Percentiles rank a stretch among this genome's conserved stretches.
Conservation (phyloP, 2,329 filamentous ascomycete species). For the Berkeleyomyces basicola region DNA sequence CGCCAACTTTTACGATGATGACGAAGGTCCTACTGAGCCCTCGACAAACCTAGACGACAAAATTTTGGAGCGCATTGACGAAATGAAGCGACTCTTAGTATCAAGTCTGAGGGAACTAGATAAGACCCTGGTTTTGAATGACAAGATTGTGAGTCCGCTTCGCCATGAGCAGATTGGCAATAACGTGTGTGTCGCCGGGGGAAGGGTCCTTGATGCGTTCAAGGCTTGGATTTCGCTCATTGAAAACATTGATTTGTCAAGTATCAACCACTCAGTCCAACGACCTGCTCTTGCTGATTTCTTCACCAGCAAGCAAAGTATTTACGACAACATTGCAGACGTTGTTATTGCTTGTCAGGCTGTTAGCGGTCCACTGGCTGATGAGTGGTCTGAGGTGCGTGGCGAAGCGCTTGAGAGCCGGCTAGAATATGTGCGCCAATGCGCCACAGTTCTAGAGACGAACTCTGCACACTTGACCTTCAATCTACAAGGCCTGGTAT, state of each 20-base stretch:
- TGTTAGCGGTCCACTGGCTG: conserved; percentile 76
- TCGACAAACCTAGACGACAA: conserved; percentile 57
- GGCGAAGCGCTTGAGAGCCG: conserved; percentile 80
- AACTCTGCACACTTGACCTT: conserved; percentile 78
- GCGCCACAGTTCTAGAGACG: conserved; percentile 65
- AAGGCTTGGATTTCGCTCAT: conserved; percentile 78
- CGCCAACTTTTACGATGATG: conserved; percentile 74
- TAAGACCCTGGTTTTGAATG: conserved; percentile 58
- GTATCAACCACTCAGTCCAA: conserved; percentile 60
- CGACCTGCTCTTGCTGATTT: conserved; percentile 80
- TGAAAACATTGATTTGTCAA: conserved; percentile 79
- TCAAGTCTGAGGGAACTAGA: conserved; percentile 75
- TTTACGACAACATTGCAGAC: conserved; percentile 88
- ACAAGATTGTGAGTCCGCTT: conserved; percentile 66
- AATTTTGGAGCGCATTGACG: conserved; percentile 68
- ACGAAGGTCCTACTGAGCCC: conserved; percentile 56
- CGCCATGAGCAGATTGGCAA: conserved; percentile 70
- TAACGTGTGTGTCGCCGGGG: conserved; percentile 60
- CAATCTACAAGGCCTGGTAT: conserved; percentile 71
- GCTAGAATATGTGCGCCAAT: conserved; percentile 60
- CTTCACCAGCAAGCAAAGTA: conserved; percentile 73
- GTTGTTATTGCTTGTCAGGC: conserved; percentile 75
- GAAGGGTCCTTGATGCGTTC: conserved; percentile 73
- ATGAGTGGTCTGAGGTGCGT: conserved; percentile 90
- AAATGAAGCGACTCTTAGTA: conserved; percentile 71